Evolutionary conservation across 2,329 filamentous ascomycete genomes (phyloP).

Genomic region (Penicillium sp.): DNA sequence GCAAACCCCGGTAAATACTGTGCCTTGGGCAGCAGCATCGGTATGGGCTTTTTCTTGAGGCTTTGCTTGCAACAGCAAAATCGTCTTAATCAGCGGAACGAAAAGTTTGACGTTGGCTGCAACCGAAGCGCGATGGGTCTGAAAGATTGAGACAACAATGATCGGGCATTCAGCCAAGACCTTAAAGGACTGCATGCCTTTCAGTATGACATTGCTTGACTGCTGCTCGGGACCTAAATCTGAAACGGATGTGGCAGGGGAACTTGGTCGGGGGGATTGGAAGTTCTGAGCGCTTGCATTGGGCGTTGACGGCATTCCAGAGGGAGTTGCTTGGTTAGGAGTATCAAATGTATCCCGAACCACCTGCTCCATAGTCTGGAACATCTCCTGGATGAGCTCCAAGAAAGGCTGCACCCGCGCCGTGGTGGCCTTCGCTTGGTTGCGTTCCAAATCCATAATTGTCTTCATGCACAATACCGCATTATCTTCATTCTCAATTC

Average conservation of each 20-base stretch:
- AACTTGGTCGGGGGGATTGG: slow-evolving; percentile 85
- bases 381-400: slow-evolving; percentile 90
- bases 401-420: slow-evolving; percentile 86
- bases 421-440: slow-evolving; percentile 80
- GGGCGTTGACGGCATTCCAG: slow-evolving; percentile 55
- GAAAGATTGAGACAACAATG: slow-evolving; percentile 97
- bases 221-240: slow-evolving; percentile 84
- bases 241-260: slow-evolving; percentile 76
- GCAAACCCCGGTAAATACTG: slow-evolving; percentile 89
- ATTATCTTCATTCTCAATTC: slow-evolving; percentile 96
- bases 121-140: slow-evolving; percentile 81
- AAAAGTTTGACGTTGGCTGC: slow-evolving; percentile 85
- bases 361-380: slow-evolving; percentile 89
- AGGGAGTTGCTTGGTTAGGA: slow-evolving; percentile 56
- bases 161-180: slow-evolving; percentile 97
- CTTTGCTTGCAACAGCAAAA: slow-evolving; percentile 83
- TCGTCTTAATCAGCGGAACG: slow-evolving; percentile 88
- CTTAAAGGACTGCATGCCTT: slow-evolving; percentile 98
- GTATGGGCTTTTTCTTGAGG: slow-evolving; percentile 90
- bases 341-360: slow-evolving; percentile 95
- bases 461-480: slow-evolving; percentile 98
- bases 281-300: slow-evolving; percentile 63
- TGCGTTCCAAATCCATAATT: slow-evolving; percentile 92
- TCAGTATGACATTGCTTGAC: slow-evolving; percentile 75
- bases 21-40: slow-evolving; percentile 75